Evolutionary conservation across 1,284 basidiomycete genomes (phyloP).

Genomic region (Pholiota adiposa): DNA sequence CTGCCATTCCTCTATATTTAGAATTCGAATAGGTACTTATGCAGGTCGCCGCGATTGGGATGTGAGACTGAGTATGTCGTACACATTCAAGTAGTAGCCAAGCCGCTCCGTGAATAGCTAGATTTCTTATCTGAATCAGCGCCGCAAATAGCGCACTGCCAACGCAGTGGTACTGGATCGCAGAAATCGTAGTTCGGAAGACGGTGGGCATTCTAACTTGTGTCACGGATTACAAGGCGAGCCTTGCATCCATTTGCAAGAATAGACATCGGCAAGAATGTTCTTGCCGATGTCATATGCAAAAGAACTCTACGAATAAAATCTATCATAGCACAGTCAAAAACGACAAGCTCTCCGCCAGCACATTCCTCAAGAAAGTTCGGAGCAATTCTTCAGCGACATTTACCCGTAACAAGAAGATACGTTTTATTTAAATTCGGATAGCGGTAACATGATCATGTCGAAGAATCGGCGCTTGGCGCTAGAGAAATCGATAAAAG

Average conservation of each 20-base stretch:
- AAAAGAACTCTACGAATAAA: background rate
- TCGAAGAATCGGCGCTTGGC: background rate
- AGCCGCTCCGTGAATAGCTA: background rate
- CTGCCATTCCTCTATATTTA: background rate
- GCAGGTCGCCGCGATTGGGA: background rate
- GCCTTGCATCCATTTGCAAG: background rate
- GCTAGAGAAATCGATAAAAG: background rate
- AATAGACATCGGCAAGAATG: background rate
- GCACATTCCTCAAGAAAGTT: conserved; percentile 2
- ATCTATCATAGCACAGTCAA: background rate
- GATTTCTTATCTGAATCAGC: background rate
- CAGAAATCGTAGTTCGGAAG: background rate
- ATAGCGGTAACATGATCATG: background rate
- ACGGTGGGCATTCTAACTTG: background rate
- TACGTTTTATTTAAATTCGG: background rate
- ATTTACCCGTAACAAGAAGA: conserved; percentile 2
- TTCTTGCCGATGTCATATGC: too few species aligned
- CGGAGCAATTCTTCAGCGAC: conserved; percentile 7
- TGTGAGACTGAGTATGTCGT: background rate
- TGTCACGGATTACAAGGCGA: background rate
- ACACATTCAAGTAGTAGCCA: background rate
- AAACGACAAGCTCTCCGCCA: conserved; percentile 2
- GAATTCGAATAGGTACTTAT: too few species aligned
- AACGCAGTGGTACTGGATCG: background rate
- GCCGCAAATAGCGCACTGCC: conserved; percentile 1